phyloP scores from a whole-genome alignment of 257 asterid genomes.

The Ballota nigra region DNA sequence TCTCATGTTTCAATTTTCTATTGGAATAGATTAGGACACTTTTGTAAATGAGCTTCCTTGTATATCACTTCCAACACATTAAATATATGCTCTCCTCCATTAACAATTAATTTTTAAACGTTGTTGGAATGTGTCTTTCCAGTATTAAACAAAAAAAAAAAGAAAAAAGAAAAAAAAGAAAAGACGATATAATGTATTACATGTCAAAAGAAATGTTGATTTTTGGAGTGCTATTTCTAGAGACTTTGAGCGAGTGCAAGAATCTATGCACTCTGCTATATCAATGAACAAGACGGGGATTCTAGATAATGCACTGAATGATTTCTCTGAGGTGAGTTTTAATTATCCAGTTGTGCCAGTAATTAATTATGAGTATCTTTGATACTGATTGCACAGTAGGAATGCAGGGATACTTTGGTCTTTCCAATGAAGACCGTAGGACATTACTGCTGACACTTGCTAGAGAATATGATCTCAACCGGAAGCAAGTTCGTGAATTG shows the following conservation, averaged over 20 bases:
- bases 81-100: neutral
- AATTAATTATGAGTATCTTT: slow-evolving; percentile 7
- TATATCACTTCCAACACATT: neutral
- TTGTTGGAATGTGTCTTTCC: neutral
- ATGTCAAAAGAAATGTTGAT: slow-evolving; percentile 9
- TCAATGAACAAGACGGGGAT: slow-evolving; percentile 74
- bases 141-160: neutral
- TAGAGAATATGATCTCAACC: slow-evolving; percentile 76
- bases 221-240: slow-evolving; percentile 33
- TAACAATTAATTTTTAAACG: neutral
- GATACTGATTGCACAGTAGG: slow-evolving; percentile 13
- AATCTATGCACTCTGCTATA: slow-evolving; percentile 72
- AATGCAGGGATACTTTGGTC: slow-evolving; percentile 72
- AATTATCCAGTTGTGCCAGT: neutral
- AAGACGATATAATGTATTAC: neutral
- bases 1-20: neutral
- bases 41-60: neutral
- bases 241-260: slow-evolving; percentile 51
- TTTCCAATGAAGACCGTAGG: slow-evolving; percentile 55
- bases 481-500: slow-evolving; percentile 70
- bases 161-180: neutral
- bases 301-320: slow-evolving; percentile 72
- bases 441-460: slow-evolving; percentile 62
- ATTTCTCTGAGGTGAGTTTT: slow-evolving; percentile 65
- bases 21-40: neutral